A percentile compares a stretch with the other conserved stretches of the same genome.
These are phyloP conservation scores for Candida glucosophila DNA, from an alignment of 1,139 yeast species.

Conservation along the genomic window DNA sequence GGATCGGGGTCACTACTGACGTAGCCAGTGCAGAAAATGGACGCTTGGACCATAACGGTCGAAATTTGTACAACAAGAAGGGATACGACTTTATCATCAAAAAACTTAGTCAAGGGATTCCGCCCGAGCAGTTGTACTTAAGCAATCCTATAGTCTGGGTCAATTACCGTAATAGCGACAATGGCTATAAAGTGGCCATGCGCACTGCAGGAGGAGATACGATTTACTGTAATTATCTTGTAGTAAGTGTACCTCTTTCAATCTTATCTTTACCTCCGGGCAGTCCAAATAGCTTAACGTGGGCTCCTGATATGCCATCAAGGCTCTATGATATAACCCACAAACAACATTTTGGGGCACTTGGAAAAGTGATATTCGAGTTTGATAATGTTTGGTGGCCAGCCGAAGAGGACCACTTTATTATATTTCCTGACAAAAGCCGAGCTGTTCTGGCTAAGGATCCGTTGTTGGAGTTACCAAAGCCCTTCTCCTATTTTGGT, in stretches of 20 bases:
- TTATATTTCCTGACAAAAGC: constrained; percentile 28
- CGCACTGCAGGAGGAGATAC: constrained; percentile 12
- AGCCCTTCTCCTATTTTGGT: constrained; percentile 23
- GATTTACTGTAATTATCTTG: constrained; percentile 39
- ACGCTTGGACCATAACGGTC: constrained; percentile 59
- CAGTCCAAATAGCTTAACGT: constrained; percentile 39
- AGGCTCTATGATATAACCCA: constrained; percentile 35
- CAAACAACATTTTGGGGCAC: constrained; percentile 54
- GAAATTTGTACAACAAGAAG: constrained; percentile 58
- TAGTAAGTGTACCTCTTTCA: constrained; percentile 75
- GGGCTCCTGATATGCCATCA: constrained; percentile 52
- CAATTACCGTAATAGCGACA: constrained; percentile 11
- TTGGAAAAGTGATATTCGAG: constrained; percentile 74
- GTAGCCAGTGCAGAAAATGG: constrained; percentile 60
- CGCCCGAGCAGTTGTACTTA: constrained; percentile 29
- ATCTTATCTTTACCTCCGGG: constrained; percentile 37
- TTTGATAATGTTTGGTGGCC: constrained; percentile 68
- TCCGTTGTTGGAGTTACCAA: constrained; percentile 12
- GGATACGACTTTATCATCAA: constrained; percentile 49
- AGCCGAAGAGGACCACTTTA: constrained; percentile 39
- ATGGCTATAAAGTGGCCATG: constrained; percentile 10
- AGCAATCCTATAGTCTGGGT: constrained; percentile 41
- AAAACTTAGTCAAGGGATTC: constrained; percentile 32
- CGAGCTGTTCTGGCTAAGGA: constrained; percentile 8
- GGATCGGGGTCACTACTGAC: constrained; percentile 73